Base-by-base conservation (phyloP, 2,329 filamentous ascomycete genomes). In the Cladosporium sp. region DNA sequence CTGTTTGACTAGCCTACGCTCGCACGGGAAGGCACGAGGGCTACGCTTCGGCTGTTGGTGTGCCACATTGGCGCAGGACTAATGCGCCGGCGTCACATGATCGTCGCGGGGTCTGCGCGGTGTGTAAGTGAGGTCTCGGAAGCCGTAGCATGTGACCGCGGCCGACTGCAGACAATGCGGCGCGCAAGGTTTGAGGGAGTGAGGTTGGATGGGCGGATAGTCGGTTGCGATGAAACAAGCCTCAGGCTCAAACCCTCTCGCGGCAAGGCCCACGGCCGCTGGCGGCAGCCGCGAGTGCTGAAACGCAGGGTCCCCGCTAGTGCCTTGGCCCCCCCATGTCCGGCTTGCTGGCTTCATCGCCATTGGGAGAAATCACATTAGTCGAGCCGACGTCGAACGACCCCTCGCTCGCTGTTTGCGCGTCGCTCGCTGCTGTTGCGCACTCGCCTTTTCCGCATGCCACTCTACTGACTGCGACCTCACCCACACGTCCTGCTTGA, bases 361-460 rank as follows among this genome's bases (percentile, higher is more conserved):
- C 35, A 43, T 43, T 49, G 38, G 46, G 46, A 31, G 42, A 43
- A 43, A 43, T 49, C 35, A 28, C 42, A 49, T 49, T 42, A n/a
- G 34, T 35, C 34, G 38, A 49, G 31, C 16, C 19, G 16, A 46
- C 31, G 45, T 41, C 46, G 6, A 49, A 19, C 33, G 18, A 31
- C 38, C 46, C 46, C 46, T 49, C 46, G 46, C 38, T 43, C 46
- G 46, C 46, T 43, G 8, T 22, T 28, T 5, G 16, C 16, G 46
- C 40, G 14, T 6, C 13, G 10, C n/a, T 35, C 34, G 34, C 34
- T 35, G 34, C 28, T 35, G 48, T 18, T 37, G 48, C 41, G 31
- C 40, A 43, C 33, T 28, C 31, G 40, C 40, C 40, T 43, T 43
- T 9, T 28, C 22, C 32, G 28, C 40, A 28, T 18, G 48, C 48